Evolutionary conservation across 1,284 basidiomycete genomes (phyloP).

Genomic region (Psilocybe mexicana): DNA sequence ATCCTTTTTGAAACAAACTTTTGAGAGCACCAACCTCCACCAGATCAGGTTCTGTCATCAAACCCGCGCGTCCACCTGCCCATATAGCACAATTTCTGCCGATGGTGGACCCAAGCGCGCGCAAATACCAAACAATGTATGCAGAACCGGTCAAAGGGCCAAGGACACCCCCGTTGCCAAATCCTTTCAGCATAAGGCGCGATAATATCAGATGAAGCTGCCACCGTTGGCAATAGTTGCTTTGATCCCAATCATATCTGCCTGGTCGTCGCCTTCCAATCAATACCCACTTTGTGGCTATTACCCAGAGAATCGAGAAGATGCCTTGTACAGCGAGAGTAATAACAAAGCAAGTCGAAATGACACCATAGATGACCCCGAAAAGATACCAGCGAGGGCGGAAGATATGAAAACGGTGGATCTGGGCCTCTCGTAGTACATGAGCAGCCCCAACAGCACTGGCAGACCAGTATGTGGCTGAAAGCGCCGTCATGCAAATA

Average conservation of each 20-base stretch:
- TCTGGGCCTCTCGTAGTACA: slow-evolving; percentile 33
- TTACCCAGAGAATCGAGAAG: slow-evolving; percentile 37
- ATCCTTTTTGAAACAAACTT: neutral
- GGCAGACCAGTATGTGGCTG: slow-evolving; percentile 45
- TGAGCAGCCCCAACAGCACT: slow-evolving; percentile 40
- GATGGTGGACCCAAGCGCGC: slow-evolving; percentile 42
- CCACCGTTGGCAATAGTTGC: slow-evolving; percentile 48
- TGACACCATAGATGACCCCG: slow-evolving; percentile 37
- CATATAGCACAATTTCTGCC: slow-evolving; percentile 42
- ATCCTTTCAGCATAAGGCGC: slow-evolving; percentile 37
- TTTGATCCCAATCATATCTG: slow-evolving; percentile 43
- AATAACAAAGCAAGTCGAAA: slow-evolving; percentile 37
- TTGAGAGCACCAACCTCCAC: slow-evolving; percentile 31
- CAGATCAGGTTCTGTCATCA: slow-evolving; percentile 48
- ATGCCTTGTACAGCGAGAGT: slow-evolving; percentile 37
- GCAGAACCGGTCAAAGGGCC: slow-evolving; percentile 38
- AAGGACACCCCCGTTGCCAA: slow-evolving; percentile 41
- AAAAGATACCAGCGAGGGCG: slow-evolving; percentile 36
- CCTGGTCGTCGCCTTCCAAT: slow-evolving; percentile 40
- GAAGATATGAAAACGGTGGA: slow-evolving; percentile 35
- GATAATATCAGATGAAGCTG: slow-evolving; percentile 42
- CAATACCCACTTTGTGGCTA: slow-evolving; percentile 42
- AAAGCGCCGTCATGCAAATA: slow-evolving; percentile 31
- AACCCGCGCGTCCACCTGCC: slow-evolving; percentile 38
- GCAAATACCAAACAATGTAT: slow-evolving; percentile 45